These are phyloP conservation scores for Colletotrichum musae DNA, from an alignment of 2,329 filamentous ascomycete genomes.

Conservation along the genomic window DNA sequence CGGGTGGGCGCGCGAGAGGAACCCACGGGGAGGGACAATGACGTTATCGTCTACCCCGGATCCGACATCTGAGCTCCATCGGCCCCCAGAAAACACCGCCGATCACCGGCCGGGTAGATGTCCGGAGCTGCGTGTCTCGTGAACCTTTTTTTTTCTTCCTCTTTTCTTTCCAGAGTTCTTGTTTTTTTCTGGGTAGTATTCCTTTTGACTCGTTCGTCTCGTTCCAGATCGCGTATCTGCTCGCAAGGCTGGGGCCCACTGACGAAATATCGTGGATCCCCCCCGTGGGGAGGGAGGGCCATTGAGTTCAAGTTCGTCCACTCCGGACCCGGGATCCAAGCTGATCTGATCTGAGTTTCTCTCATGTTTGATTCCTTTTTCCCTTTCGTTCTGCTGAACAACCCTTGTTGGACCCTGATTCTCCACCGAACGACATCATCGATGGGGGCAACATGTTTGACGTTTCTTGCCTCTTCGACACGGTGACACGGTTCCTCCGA, in stretches of 20 bases:
- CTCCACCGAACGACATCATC: slow-evolving; percentile 34
- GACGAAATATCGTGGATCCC: slow-evolving; percentile 35
- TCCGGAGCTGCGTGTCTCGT: slow-evolving; percentile 1
- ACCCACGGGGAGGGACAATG: slow-evolving; percentile 29
- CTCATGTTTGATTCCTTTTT: no score
- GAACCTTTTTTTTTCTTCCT: neutral
- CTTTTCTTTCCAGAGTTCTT: neutral
- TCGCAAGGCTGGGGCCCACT: slow-evolving; percentile 11
- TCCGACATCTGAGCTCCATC: slow-evolving; percentile 28
- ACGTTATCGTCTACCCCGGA: slow-evolving; percentile 39
- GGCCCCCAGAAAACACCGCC: slow-evolving; percentile 25
- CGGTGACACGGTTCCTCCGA: neutral
- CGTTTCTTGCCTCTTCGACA: slow-evolving; percentile 6
- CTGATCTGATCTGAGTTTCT: slow-evolving; percentile 28
- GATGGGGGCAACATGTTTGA: slow-evolving; percentile 8
- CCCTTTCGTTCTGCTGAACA: slow-evolving; percentile 2
- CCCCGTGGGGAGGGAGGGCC: slow-evolving; percentile 9
- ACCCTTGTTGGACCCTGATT: slow-evolving; percentile 32
- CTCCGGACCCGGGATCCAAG: neutral
- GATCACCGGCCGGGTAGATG: slow-evolving; percentile 6
- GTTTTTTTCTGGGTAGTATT: neutral
- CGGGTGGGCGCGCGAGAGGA: slow-evolving; percentile 1
- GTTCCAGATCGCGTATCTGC: slow-evolving; percentile 5
- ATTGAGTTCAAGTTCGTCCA: slow-evolving; percentile 11
- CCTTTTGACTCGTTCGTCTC: slow-evolving; percentile 24